Base-by-base conservation (phyloP, 1,284 basidiomycete genomes). In the Polyporus tsugae region DNA sequence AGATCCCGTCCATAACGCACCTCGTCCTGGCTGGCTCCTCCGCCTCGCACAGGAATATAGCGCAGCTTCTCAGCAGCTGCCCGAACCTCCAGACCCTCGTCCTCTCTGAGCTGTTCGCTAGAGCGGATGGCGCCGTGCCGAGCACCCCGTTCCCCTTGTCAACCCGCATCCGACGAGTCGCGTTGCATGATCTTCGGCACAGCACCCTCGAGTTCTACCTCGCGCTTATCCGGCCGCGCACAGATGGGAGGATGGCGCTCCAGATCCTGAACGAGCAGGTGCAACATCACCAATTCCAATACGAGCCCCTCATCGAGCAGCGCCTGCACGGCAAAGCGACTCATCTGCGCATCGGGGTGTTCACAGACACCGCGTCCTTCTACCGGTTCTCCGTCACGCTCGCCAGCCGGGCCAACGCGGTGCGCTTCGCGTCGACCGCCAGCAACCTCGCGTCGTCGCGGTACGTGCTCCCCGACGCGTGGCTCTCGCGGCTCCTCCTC, bases 371-470 rank as follows among this genome's bases (percentile, higher is more conserved):
- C 58, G 33, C 25, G 11, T 29, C 41, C n/a, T 44, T 57, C 42
- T 19, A 38, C 15, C 49, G 39, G 41, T 36, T 65, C 17, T 60
- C 57, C 38, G 17, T 65, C 35, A 61, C 64, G 13, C 36, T 55
- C 22, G 59, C 64, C 6, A 41, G 36, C 39, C 57, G 44, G 2
- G 49, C 46, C 6, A 52, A 59, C 59, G 64, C 64, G 58, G 29
- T 65, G 17, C 64, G 64, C 25, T 53, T 65, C 46, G 64, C 64
- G 46, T 65, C 64, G 19, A 55, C 59, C 9, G 42, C 59, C 15
- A 22, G 36, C n/a, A 59, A 60, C 38, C 36, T 65, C 44, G 46
- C 17, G 15, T 38, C 60, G 64, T 60, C 64, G 64, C 64, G 52
- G 2, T 61, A 60, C 59, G 35, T 6, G 11, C 15, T 6, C 33